Base-by-base conservation (phyloP, 1,284 basidiomycete genomes). In the Ustilago trichophora region DNA sequence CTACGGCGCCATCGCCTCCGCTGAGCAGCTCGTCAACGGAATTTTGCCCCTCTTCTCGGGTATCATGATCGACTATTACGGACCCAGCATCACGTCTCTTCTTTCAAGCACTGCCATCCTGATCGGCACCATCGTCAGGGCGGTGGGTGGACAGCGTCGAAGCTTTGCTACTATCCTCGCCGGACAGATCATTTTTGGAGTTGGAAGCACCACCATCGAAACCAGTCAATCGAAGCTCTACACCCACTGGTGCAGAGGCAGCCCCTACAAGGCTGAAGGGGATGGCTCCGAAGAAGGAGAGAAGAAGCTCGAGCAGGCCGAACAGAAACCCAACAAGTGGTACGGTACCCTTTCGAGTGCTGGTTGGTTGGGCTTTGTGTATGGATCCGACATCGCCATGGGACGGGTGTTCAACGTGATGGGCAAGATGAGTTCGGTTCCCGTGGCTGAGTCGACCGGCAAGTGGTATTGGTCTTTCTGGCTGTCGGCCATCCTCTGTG, bases 1-100 rank as follows among this genome's bases (percentile, higher is more conserved):
- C 60, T 86, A 86, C 49, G 85, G 83, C 43, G 83, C 82, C 57
- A 84, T 85, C 55, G 49, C 78, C 8, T 82, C 82, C 5, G 81
- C 83, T 4, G 67, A 74, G 11, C 78, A 72, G 45, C 76, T 84
- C 16, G 79, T 83, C 65, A 84, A 84, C n/a, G 83, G 86, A 1
- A 62, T 84, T 16, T 67, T 84, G 6, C 84, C 84, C 3, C 77
- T 84, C 46, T 76, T 85, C 15, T 81, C 82, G 3, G 84, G 84
- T 31, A 73, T 83, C 31, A 71, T 78, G 12, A 83, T 84, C 71
- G 84, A 84, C 67, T 82, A 83, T 51, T 83, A 80, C 56, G 83
- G 76, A 1, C 68, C 77, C 18, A 64, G 74, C 19, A 35, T 64
- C 24, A 65, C 59, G 8, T 51, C 64, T 5, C 12, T 83, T 9